Evolutionary conservation across 1,139 yeast species (phyloP).

Genomic region (Pichia cactophila): DNA sequence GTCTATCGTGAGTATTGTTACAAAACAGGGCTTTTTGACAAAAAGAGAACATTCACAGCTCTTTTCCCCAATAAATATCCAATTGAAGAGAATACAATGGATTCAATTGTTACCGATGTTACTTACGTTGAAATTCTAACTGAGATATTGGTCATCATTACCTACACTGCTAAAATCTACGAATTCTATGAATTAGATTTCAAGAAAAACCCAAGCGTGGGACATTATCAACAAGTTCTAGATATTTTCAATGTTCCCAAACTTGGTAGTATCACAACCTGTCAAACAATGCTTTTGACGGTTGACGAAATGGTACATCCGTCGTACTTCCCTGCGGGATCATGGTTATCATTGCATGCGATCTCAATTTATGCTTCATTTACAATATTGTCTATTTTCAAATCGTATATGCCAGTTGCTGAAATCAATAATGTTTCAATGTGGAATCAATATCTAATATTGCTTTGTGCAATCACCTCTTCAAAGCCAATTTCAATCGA

Average conservation of each 20-base stretch:
- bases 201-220: neutral
- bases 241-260: conserved; percentile 4
- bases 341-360: conserved; percentile 48
- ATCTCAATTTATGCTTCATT: conserved; percentile 10
- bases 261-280: conserved; percentile 1
- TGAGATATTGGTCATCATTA: conserved; percentile 57
- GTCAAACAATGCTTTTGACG: conserved; percentile 5
- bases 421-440: conserved; percentile 44
- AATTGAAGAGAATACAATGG: conserved; percentile 57
- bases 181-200: conserved; percentile 7
- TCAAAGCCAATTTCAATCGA: conserved; percentile 54
- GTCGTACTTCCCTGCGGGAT: conserved; percentile 47
- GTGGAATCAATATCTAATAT: conserved; percentile 61
- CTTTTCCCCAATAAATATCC: conserved; percentile 68
- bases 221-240: conserved; percentile 1
- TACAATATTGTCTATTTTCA: conserved; percentile 30
- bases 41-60: conserved; percentile 56
- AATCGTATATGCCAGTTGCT: conserved; percentile 47
- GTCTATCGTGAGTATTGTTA: conserved; percentile 49
- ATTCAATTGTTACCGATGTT: conserved; percentile 67
- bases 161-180: conserved; percentile 35
- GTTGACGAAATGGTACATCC: conserved; percentile 5
- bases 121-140: conserved; percentile 64
- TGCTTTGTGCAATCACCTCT: conserved; percentile 45
- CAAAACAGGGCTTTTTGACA: conserved; percentile 38